Percentiles rank a stretch among this genome's conserved stretches.
These are phyloP conservation scores for Aaosphaeria pasadenensis DNA, from an alignment of 2,329 filamentous ascomycete genomes.

Conservation along the genomic window DNA sequence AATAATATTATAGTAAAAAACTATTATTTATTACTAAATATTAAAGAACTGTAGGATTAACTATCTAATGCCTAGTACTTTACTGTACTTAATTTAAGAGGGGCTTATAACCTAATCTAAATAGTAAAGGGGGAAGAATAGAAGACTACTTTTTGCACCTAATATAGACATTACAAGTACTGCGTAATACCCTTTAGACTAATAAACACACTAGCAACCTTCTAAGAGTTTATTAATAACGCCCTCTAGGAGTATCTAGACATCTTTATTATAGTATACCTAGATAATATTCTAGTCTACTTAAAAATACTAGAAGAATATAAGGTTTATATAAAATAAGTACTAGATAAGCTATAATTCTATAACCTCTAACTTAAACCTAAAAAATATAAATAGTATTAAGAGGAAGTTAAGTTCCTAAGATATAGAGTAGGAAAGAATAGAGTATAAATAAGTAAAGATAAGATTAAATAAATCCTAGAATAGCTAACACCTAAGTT, in stretches of 20 bases:
- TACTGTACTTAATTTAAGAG: constrained; percentile 5
- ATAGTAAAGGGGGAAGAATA: constrained; percentile 7
- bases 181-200: not conserved
- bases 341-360: constrained; percentile 16
- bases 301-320: constrained; percentile 7
- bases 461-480: constrained; percentile 20
- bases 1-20: constrained; percentile 7
- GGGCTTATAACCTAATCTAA: constrained; percentile 3
- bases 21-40: constrained; percentile 8
- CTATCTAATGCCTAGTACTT: constrained; percentile 5
- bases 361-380: constrained; percentile 12
- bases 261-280: not conserved
- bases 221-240: constrained; percentile 6
- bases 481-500: constrained; percentile 16
- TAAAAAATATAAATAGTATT: constrained; percentile 31
- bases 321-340: constrained; percentile 19
- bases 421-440: constrained; percentile 22
- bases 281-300: constrained; percentile 26
- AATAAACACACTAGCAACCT: not conserved
- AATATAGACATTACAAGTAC: not conserved
- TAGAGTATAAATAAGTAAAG: constrained; percentile 21
- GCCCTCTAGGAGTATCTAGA: constrained; percentile 16
- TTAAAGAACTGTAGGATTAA: constrained; percentile 5
- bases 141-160: constrained; percentile 5
- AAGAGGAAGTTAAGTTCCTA: constrained; percentile 25